Percentiles rank a stretch among this genome's conserved stretches.
Conservation (phyloP, 1,284 basidiomycete species). For the Cutaneotrichosporon cutaneum region DNA sequence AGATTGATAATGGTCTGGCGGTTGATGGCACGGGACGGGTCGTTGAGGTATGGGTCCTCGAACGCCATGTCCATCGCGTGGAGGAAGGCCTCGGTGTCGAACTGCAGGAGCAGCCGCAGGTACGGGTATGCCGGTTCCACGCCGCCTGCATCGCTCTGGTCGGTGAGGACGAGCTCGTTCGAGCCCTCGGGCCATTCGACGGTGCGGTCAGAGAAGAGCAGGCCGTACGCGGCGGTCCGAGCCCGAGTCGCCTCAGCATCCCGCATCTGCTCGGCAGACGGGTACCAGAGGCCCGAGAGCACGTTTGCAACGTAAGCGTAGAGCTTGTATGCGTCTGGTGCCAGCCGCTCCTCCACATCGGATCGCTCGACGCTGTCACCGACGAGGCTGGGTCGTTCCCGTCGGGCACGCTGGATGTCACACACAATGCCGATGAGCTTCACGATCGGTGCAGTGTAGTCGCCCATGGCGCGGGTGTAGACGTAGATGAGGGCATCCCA, state of each 20-base stretch:
- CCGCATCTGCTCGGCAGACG: slow-evolving; percentile 71
- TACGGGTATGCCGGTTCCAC: slow-evolving; percentile 84
- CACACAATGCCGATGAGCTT: slow-evolving; percentile 76
- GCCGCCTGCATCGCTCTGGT: slow-evolving; percentile 34
- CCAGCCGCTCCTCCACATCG: slow-evolving; percentile 58
- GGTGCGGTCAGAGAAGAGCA: slow-evolving; percentile 80
- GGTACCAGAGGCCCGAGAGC: slow-evolving; percentile 83
- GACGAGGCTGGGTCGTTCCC: slow-evolving; percentile 45
- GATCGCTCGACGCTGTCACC: slow-evolving; percentile 25
- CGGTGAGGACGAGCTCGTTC: slow-evolving; percentile 32
- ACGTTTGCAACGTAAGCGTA: slow-evolving; percentile 86
- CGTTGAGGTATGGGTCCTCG: slow-evolving; percentile 88
- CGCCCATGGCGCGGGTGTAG: slow-evolving; percentile 80
- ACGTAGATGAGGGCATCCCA: slow-evolving; percentile 96
- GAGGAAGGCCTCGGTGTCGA: slow-evolving; percentile 92
- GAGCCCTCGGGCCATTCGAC: slow-evolving; percentile 66
- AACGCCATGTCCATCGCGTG: slow-evolving; percentile 93
- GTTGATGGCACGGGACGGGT: slow-evolving; percentile 61
- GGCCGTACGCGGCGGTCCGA: slow-evolving; percentile 70
- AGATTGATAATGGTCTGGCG: slow-evolving; percentile 83
- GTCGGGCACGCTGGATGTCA: slow-evolving; percentile 60
- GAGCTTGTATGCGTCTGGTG: slow-evolving; percentile 83
- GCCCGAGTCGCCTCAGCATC: slow-evolving; percentile 66
- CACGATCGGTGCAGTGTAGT: slow-evolving; percentile 86
- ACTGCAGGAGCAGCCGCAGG: slow-evolving; percentile 74